These are phyloP conservation scores for Coniochaeta prunicola DNA, from an alignment of 2,329 filamentous ascomycete species.

Conservation along the genomic window DNA sequence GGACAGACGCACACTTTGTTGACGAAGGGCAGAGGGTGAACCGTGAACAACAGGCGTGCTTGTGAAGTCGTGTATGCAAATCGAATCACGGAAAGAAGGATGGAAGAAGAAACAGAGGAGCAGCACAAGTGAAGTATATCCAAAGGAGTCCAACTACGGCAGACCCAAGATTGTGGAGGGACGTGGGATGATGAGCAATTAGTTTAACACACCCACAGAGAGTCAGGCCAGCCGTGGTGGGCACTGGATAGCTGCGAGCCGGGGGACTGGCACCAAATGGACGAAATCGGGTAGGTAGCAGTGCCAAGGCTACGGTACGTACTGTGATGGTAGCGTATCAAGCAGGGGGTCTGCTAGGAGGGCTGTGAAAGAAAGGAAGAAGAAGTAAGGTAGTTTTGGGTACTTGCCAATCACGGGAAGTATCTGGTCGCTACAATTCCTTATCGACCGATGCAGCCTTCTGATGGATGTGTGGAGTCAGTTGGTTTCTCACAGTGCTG, in stretches of 20 bases:
- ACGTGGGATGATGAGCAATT: slow-evolving; percentile 1
- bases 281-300: neutral
- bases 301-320: neutral
- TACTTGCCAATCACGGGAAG: neutral
- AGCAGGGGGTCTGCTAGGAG: neutral
- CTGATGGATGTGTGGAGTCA: neutral
- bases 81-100: neutral
- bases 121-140: neutral
- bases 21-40: neutral
- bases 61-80: neutral
- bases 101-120: neutral
- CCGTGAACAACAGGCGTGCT: neutral
- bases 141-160: neutral
- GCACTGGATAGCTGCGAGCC: neutral
- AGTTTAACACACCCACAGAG: neutral
- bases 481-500: neutral
- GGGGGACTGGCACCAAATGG: neutral
- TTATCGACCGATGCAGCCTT: neutral
- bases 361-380: neutral
- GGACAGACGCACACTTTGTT: neutral
- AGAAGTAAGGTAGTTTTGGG: neutral
- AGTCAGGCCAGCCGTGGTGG: neutral
- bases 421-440: neutral
- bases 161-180: neutral
- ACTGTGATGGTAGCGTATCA: neutral